Evolutionary conservation across 2,329 filamentous ascomycete species (phyloP), one percentile per base, ranked within the genome.

Genomic region (Fonsecaea monophora): DNA sequence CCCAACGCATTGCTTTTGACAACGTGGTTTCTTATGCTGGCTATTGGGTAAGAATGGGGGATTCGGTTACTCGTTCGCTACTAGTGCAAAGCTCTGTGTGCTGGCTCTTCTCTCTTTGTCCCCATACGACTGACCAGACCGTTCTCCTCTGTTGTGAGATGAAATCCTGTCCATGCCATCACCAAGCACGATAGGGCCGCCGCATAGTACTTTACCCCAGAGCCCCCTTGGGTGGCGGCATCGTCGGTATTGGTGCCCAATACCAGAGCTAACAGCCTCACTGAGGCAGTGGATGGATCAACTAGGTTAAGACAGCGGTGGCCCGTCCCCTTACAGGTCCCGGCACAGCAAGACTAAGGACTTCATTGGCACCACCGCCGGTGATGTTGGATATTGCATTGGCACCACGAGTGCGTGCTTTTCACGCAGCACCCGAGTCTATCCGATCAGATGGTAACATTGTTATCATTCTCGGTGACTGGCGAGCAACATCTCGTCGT

Each of bases 171-270:
- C 25, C 25, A 25, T 3, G 25, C n/a, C 15, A 7, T 34, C 40
- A 18, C 18, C 15, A 8, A 34, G 21, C 25, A 50, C 57, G 30
- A 42, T 18, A 60, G 45, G 25, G 40, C 18, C 13, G 30, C 13
- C 37, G 59, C 59, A 61, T 40, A 30, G 59, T 61, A 38, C 48
- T 35, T 54, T 54, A 15, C n/a, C 18, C 21, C 34, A 32, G 58
- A 53, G 25, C 15, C 32, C 37, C 58, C 40, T 45, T 25, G 40
- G 32, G 57, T 50, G 57, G 57, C 18, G 40, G 50, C 34, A 32
- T 34, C 50, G 40, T 50, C 38, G 34, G 45, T 60, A 30, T 60
- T 60, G 38, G 38, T 48, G 18, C 38, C 57, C 57, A 34, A 60
- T 25, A 35, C 7, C 21, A 50, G 15, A 25, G 57, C 40, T 50